Evolutionary conservation across 2,329 filamentous ascomycete species (phyloP).

Genomic region (Fusarium nodosum): DNA sequence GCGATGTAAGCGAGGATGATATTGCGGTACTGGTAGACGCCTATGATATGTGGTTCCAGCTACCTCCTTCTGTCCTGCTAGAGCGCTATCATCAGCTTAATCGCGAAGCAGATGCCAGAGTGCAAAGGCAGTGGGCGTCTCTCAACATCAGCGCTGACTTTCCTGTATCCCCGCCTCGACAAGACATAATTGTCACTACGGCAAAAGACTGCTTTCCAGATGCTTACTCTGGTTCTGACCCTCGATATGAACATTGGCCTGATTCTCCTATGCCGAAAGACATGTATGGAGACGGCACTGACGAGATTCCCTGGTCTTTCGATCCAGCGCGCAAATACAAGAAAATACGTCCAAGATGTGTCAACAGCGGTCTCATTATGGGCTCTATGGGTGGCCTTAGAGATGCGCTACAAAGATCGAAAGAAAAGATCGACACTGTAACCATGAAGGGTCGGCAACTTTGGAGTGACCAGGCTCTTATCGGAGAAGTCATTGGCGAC

Average conservation of each 20-base stretch:
- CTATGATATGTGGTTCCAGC: constrained; percentile 58
- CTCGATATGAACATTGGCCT: constrained; percentile 56
- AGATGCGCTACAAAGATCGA: constrained; percentile 45
- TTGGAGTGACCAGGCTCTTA: constrained; percentile 57
- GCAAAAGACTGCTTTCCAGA: constrained; percentile 56
- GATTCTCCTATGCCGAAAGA: constrained; percentile 53
- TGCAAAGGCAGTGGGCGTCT: constrained; percentile 45
- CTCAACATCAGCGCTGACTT: constrained; percentile 36
- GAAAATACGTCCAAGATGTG: constrained; percentile 53
- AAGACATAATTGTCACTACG: constrained; percentile 53
- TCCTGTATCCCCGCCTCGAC: constrained; percentile 51
- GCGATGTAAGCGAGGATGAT: constrained; percentile 49
- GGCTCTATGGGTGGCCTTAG: constrained; percentile 52
- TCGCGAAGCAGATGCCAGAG: constrained; percentile 52
- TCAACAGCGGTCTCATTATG: constrained; percentile 56
- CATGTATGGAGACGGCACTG: constrained; percentile 54
- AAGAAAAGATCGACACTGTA: constrained; percentile 50
- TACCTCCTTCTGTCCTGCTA: constrained; percentile 56
- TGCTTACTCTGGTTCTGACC: constrained; percentile 53
- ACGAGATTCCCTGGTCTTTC: constrained; percentile 47
- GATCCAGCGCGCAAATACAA: constrained; percentile 54
- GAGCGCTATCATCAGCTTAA: constrained; percentile 56
- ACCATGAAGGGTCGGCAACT: constrained; percentile 53
- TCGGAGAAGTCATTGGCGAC: constrained; percentile 57
- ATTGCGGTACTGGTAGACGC: constrained; percentile 56